Evolutionary conservation across 306 rosid species (phyloP), one percentile per base, ranked within the genome.

Genomic region (Quercus parvula): DNA sequence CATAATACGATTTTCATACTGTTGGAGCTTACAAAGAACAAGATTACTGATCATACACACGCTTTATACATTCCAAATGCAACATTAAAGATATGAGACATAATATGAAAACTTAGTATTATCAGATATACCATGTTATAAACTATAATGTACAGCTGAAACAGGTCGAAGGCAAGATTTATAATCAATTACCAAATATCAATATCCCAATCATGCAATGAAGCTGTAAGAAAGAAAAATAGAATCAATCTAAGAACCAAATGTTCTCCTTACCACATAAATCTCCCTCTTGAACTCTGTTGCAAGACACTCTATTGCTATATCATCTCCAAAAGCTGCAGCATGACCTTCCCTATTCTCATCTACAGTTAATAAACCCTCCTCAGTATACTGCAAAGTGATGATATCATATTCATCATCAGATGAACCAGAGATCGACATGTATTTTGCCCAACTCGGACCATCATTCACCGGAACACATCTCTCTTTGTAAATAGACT

Each of bases 221-320:
- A 38, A n/a, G 4, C 19, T 19, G 14, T 25, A 5, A 18, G 9
- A 54, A 30, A 62, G 71, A 58, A 20, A 33, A 46, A 13, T 31
- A 30, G 11, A 63, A 24, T 51, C 63, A 24, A 79, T 75, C 70
- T 35, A 79, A 69, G 66, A 56, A 63, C 76, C 66, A 52, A 55
- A 71, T 10, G 44, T n/a, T 77, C 54, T 67, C 27, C 93, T 89
- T 87, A 95, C 99, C 92, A 95, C 99, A 76, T 84, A 95, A 2
- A 95, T 90, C 82, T 95, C 99, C 49, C 99, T 91, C 81, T 91
- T 89, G 85, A 95, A 95, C 86, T 95, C 98, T 4, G 98, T 95
- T 24, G 99, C 97, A 75, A 95, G 99, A 80, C 99, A 95, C 79
- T 93, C 98, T n/a, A 93, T 95, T 41, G 99, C 99, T 74, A 93